Evolutionary conservation across 2,329 filamentous ascomycete species (phyloP).

Genomic region (Pestalotiopsis sp.): DNA sequence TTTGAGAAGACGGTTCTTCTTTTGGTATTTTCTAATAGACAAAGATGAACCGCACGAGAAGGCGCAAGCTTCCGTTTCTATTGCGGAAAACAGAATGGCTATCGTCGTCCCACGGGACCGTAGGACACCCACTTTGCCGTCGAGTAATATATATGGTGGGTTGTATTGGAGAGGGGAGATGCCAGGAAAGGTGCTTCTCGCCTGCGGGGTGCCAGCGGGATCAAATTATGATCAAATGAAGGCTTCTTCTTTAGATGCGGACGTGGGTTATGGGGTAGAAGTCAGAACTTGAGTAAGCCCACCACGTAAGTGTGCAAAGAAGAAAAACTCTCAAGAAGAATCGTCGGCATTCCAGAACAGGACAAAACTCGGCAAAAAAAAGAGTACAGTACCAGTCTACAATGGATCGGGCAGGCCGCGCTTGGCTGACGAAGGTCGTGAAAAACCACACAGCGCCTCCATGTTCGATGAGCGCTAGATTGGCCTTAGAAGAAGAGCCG

Average conservation of each 20-base stretch:
- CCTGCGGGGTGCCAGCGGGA: background rate
- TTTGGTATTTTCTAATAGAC: background rate
- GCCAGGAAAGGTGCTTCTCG: background rate
- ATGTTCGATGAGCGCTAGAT: background rate
- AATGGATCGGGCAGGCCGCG: background rate
- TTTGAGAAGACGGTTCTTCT: background rate
- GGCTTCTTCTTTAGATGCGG: background rate
- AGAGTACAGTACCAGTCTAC: background rate
- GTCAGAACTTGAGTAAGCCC: background rate
- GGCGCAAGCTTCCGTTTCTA: background rate
- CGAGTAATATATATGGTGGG: background rate
- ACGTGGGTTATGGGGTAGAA: background rate
- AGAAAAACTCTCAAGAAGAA: background rate
- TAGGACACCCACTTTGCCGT: background rate
- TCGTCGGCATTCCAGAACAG: background rate
- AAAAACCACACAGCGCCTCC: background rate
- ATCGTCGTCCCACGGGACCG: background rate
- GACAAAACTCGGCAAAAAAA: conserved; percentile 8
- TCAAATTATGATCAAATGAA: background rate
- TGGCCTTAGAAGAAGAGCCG: background rate
- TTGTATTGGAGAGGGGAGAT: background rate
- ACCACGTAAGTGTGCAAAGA: background rate
- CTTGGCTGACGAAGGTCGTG: conserved; percentile 4
- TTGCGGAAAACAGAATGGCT: background rate
- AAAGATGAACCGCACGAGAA: background rate